Conservation (phyloP, 768 basidiomycete genomes). For the Filobasidium floriforme region DNA sequence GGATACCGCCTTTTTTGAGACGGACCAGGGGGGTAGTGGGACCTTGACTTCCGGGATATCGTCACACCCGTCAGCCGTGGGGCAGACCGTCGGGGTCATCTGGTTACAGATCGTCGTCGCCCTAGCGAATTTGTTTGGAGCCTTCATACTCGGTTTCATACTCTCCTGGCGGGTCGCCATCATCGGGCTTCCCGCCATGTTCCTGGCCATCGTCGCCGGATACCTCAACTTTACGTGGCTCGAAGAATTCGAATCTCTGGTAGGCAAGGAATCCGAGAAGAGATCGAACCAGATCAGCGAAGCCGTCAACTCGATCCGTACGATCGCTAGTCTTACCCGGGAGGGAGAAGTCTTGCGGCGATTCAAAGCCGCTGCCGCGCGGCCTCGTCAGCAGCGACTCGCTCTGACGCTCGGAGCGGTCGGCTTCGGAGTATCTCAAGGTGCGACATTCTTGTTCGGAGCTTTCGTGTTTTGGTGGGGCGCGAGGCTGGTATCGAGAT, state of each 20-base stretch:
- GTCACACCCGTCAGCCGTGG: not conserved
- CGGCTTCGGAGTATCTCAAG: slow-evolving; percentile 24
- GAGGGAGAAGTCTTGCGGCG: slow-evolving; percentile 26
- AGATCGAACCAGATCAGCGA: slow-evolving; percentile 29
- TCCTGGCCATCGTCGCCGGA: slow-evolving; percentile 18
- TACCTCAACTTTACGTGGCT: slow-evolving; percentile 27
- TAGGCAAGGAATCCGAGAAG: slow-evolving; percentile 17
- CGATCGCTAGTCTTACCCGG: slow-evolving; percentile 28
- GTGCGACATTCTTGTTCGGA: slow-evolving; percentile 24
- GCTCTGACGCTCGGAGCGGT: slow-evolving; percentile 20
- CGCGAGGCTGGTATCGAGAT: slow-evolving; percentile 17
- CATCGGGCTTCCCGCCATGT: slow-evolving; percentile 29
- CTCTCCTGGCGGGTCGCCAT: slow-evolving; percentile 35
- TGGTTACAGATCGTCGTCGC: slow-evolving; percentile 29
- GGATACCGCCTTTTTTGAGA: slow-evolving; percentile 12
- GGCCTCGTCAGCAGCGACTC: slow-evolving; percentile 3
- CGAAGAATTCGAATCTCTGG: slow-evolving; percentile 24
- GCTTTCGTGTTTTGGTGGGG: slow-evolving; percentile 34
- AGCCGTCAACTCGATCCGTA: slow-evolving; percentile 26
- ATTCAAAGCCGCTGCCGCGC: slow-evolving; percentile 8
- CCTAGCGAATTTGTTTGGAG: slow-evolving; percentile 26
- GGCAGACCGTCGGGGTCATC: slow-evolving; percentile 11
- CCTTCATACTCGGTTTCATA: slow-evolving; percentile 29
- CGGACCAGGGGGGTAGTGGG: not conserved
- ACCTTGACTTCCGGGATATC: slow-evolving; percentile 1